Evolutionary conservation across 352 stramenopile species (phyloP).

Genomic region (Phytopythium helicoides): DNA sequence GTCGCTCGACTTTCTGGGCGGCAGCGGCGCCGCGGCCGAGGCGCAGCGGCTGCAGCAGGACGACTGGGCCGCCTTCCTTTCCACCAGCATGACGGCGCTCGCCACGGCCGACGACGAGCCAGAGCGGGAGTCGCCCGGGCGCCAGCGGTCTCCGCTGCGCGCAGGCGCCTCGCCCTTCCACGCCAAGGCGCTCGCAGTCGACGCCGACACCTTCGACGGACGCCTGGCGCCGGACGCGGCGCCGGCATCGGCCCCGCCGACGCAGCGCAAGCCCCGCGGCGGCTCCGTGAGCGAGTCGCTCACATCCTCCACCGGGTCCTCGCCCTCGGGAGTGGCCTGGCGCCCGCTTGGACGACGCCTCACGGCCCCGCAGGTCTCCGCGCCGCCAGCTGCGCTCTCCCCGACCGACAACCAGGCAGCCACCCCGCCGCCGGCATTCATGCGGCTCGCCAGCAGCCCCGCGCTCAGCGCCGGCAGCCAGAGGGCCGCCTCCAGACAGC

Average conservation of each 20-base stretch:
- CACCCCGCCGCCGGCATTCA: slow-evolving; percentile 17
- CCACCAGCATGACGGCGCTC: slow-evolving; percentile 60
- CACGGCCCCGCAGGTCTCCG: slow-evolving; percentile 15
- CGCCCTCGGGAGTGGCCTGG: slow-evolving; percentile 33
- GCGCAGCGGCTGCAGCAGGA: slow-evolving; percentile 27
- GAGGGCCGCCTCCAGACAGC: neutral
- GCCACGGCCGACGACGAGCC: slow-evolving; percentile 32
- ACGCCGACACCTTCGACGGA: slow-evolving; percentile 1
- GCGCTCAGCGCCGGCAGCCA: slow-evolving; percentile 11
- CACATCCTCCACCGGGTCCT: slow-evolving; percentile 32
- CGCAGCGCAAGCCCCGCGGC: slow-evolving; percentile 24
- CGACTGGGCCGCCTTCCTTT: slow-evolving; percentile 63
- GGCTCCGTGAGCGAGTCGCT: slow-evolving; percentile 44
- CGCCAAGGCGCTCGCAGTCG: neutral
- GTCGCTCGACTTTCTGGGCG: slow-evolving; percentile 50
- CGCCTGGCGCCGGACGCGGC: no score
- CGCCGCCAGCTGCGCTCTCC: neutral
- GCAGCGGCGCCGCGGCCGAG: slow-evolving; percentile 2
- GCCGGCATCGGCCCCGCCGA: no score
- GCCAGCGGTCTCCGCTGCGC: slow-evolving; percentile 1
- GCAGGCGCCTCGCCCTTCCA: slow-evolving; percentile 11
- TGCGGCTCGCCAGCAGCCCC: slow-evolving; percentile 22
- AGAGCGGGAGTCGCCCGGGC: slow-evolving; percentile 11
- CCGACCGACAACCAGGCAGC: slow-evolving; percentile 9
- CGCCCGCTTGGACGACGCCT: slow-evolving; percentile 48